These are phyloP conservation scores for Alloascoidea africana DNA, from an alignment of 805 yeast genomes.

Conservation along the genomic window DNA sequence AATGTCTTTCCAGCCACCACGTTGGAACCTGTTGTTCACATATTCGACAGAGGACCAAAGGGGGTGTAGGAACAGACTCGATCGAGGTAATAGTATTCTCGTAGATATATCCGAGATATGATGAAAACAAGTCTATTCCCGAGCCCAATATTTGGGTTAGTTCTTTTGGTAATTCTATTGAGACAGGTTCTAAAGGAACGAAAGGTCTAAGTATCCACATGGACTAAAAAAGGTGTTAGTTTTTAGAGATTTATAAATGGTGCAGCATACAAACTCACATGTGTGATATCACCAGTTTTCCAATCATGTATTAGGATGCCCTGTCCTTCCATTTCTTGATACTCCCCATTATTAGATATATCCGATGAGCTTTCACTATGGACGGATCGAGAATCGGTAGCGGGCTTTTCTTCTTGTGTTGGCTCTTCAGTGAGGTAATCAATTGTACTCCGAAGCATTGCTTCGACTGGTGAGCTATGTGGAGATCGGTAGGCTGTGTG, in stretches of 20 bases:
- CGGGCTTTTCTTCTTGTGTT: too few relatives aligned
- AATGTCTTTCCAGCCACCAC: conserved; percentile 93
- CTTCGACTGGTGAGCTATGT: neutral
- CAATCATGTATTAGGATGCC: conserved; percentile 70
- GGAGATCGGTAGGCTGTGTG: neutral
- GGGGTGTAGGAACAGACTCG: conserved; percentile 53
- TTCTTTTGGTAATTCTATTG: conserved; percentile 53
- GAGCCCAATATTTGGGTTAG: conserved; percentile 72
- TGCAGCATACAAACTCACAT: conserved; percentile 16
- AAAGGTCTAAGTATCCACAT: conserved; percentile 90
- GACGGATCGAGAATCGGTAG: neutral
- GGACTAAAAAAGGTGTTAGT: conserved; percentile 24
- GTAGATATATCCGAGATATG: conserved; percentile 50
- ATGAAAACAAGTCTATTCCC: conserved; percentile 73
- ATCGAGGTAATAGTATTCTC: conserved; percentile 40
- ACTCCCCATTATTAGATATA: neutral
- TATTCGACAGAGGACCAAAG: conserved; percentile 71
- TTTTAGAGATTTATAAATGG: neutral
- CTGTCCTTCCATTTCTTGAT: conserved; percentile 70
- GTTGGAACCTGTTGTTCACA: conserved; percentile 87
- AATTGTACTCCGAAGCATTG: neutral
- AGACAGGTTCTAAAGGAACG: conserved; percentile 40
- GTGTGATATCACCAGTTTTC: conserved; percentile 42
- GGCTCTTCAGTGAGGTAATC: neutral
- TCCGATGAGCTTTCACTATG: conserved; percentile 11